phyloP scores from a whole-genome alignment of 768 basidiomycete genomes.

The Tremella mesenterica region DNA sequence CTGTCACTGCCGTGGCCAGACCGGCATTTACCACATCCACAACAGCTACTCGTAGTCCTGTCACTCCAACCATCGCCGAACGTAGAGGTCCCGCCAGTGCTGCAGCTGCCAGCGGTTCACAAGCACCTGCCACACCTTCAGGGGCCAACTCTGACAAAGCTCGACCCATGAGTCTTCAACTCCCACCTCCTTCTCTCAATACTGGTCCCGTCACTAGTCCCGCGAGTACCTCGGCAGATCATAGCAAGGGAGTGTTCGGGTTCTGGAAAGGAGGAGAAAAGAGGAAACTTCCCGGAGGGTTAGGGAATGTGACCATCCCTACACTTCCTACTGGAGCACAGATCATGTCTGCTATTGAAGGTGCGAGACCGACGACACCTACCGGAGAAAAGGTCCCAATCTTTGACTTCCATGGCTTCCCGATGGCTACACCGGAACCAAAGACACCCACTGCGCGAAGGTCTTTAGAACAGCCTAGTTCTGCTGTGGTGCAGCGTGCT shows the following conservation, averaged over 20 bases:
- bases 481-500: slow-evolving; percentile 6
- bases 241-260: slow-evolving; percentile 16
- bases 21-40: neutral
- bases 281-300: slow-evolving; percentile 28
- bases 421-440: too few species aligned
- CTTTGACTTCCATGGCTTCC: slow-evolving; percentile 5
- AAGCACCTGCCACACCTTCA: neutral
- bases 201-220: slow-evolving; percentile 7
- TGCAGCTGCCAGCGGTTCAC: neutral
- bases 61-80: slow-evolving; percentile 1
- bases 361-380: slow-evolving; percentile 11
- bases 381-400: slow-evolving; percentile 9
- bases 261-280: slow-evolving; percentile 33
- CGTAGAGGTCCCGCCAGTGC: neutral
- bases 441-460: too few species aligned
- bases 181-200: slow-evolving; percentile 3
- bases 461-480: slow-evolving; percentile 8
- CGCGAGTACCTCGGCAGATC: slow-evolving; percentile 5
- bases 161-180: slow-evolving; percentile 4
- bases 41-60: neutral
- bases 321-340: slow-evolving; percentile 4
- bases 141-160: neutral
- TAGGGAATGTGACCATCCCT: slow-evolving; percentile 14
- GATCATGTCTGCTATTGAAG: slow-evolving; percentile 7
- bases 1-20: neutral